Evolutionary conservation across 768 basidiomycete species (phyloP).

Genomic region (Panellus pusillus): DNA sequence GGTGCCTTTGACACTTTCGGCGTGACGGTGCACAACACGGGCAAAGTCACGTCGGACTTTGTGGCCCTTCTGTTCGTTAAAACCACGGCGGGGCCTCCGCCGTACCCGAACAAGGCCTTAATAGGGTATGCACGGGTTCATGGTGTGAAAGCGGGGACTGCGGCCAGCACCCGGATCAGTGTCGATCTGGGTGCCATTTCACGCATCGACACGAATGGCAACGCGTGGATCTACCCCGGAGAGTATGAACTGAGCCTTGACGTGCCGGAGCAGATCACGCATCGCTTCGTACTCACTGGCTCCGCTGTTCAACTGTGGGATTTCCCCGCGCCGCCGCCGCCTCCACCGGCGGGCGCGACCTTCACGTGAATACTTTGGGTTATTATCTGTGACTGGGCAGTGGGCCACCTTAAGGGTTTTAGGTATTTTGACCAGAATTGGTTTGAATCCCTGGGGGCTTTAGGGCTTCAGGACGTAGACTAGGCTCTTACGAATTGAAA

Average conservation of each 20-base stretch:
- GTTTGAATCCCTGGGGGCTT: no score
- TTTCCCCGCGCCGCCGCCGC: constrained; percentile 19
- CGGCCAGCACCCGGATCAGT: constrained; percentile 13
- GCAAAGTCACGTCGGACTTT: constrained; percentile 52
- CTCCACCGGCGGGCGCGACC: not conserved
- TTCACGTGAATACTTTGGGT: constrained; percentile 18
- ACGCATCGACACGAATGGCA: constrained; percentile 15
- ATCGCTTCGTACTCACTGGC: constrained; percentile 16
- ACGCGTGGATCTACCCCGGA: constrained; percentile 18
- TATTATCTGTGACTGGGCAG: no score
- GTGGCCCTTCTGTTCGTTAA: constrained; percentile 54
- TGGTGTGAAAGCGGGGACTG: constrained; percentile 4
- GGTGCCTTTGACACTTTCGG: constrained; percentile 49
- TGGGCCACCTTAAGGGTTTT: no score
- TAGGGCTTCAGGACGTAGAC: no score
- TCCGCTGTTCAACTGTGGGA: constrained; percentile 10
- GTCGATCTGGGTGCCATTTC: constrained; percentile 14
- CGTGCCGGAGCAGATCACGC: constrained; percentile 20
- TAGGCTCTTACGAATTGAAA: no score
- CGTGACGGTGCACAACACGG: constrained; percentile 49
- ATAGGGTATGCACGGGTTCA: constrained; percentile 44
- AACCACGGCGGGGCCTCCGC: constrained; percentile 48
- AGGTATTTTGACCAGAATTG: no score
- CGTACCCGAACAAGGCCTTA: constrained; percentile 53
- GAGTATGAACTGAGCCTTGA: constrained; percentile 18